Base-by-base conservation (phyloP, 495 filamentous ascomycete genomes). In the Letharia columbiana region DNA sequence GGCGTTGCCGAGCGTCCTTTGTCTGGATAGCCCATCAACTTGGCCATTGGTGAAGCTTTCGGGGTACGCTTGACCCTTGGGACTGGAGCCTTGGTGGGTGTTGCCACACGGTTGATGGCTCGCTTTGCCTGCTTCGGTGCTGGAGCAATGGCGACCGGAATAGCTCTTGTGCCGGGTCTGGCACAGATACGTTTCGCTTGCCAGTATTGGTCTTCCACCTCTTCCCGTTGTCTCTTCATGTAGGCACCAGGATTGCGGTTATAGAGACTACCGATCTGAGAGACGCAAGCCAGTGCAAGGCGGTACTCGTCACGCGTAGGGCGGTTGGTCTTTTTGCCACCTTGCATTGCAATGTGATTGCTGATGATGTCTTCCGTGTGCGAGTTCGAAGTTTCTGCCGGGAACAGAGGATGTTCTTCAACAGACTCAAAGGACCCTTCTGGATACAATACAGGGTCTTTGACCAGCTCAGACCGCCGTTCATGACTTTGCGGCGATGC, bases 281-380 rank as follows among this genome's bases (percentile, higher is more conserved):
- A 85, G 61, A 86, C 83, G 75, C 89, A 89, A 60, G 81, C 83
- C 33, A 92, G 74, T 1, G 84, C 83, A 56, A 91, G 70, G 52
- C 84, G 75, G 72, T 92, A 92, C 67, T 92, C 89, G 67, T 87
- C 86, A 35, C 78, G 79, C 6, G 82, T 83, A 23, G 89, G 89
- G 62, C 87, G 88, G 64, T 84, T 82, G 28, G 81, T 71, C 63
- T 80, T 82, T 65, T 82, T 81, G 68, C 77, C 78, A 47, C 44
- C 60, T 45, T 87, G 81, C n/a, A 83, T 81, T 61, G 82, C 81
- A 63, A 91, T 86, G 74, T 91, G 88, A 54, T 83, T 80, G 59
- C 86, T 83, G 54, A 90, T 83, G 61, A 88, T 72, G 40, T 79
- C 79, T 71, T 83, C 80, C 20, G 80, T 73, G 31, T 78, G 74